phyloP scores from a whole-genome alignment of 176 grass and related monocot genomes.

The Zoysia pacifica region DNA sequence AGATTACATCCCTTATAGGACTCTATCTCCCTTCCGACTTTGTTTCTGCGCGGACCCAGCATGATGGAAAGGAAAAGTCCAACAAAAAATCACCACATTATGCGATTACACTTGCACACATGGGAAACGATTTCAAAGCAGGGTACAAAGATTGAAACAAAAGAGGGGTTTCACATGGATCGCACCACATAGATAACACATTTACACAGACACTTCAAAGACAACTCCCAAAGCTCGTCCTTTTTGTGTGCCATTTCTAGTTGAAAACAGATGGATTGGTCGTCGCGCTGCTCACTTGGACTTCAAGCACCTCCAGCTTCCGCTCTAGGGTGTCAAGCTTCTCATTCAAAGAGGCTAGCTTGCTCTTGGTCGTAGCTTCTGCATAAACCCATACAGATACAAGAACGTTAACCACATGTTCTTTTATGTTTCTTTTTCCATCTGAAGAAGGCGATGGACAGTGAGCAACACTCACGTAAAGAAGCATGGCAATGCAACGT shows the following conservation, averaged over 20 bases:
- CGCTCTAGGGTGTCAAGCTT: conserved; percentile 89
- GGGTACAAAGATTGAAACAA: not conserved
- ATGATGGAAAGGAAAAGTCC: too few relatives aligned
- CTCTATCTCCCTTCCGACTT: not conserved
- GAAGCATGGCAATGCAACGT: not conserved
- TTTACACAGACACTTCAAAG: not conserved
- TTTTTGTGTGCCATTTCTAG: conserved; percentile 21
- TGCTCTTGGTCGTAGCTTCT: conserved; percentile 97
- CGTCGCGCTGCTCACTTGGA: conserved; percentile 93
- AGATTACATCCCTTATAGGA: not conserved
- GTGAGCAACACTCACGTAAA: not conserved
- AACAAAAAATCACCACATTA: too few relatives aligned
- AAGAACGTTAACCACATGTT: not conserved
- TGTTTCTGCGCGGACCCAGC: too few relatives aligned
- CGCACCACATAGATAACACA: not conserved
- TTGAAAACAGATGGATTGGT: conserved; percentile 93
- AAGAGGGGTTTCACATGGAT: not conserved
- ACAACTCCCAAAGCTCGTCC: not conserved
- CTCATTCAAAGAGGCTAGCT: conserved; percentile 78
- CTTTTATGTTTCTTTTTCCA: not conserved
- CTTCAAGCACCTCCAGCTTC: conserved; percentile 86
- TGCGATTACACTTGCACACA: too few relatives aligned
- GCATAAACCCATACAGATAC: not conserved
- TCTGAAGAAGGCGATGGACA: not conserved
- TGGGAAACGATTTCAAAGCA: not conserved